Evolutionary conservation across 371 early-diverging fungal genomes (phyloP).

Genomic region (Rhizomucor pusillus): DNA sequence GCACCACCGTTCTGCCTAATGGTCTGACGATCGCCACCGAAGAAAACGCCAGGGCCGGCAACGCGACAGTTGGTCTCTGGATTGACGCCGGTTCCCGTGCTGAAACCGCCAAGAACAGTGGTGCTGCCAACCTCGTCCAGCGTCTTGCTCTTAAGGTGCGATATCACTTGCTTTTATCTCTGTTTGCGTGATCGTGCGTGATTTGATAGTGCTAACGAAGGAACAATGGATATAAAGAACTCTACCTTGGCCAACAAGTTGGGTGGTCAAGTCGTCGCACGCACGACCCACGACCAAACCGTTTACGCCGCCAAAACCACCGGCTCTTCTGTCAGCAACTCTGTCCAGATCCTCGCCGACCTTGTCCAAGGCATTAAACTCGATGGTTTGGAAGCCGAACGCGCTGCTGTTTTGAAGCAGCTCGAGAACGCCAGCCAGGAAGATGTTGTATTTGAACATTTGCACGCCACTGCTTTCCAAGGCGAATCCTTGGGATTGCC

Average conservation of each 20-base stretch:
- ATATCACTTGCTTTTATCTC: not conserved
- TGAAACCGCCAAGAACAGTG: conserved; percentile 79
- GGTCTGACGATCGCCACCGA: conserved; percentile 94
- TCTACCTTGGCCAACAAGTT: conserved; percentile 64
- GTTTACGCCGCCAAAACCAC: conserved; percentile 90
- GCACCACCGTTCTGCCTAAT: conserved; percentile 80
- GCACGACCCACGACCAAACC: conserved; percentile 96
- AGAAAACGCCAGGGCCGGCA: conserved; percentile 76
- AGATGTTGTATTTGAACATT: conserved; percentile 84
- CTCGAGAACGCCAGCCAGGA: conserved; percentile 56
- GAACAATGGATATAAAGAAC: conserved; percentile 1
- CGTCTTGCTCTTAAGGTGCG: conserved; percentile 37
- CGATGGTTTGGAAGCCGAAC: conserved; percentile 61
- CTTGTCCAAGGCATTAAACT: conserved; percentile 80
- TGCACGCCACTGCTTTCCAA: conserved; percentile 94
- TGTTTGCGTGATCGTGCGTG: not conserved
- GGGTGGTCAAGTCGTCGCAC: conserved; percentile 90
- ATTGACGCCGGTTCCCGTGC: conserved; percentile 91
- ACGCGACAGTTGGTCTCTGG: conserved; percentile 96
- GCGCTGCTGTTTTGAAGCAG: conserved; percentile 87
- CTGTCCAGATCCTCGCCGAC: conserved; percentile 86
- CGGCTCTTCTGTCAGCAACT: conserved; percentile 66
- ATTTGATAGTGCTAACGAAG: not conserved
- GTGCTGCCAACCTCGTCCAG: conserved; percentile 9
- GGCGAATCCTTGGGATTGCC: conserved; percentile 84